Evolutionary conservation across 2,329 filamentous ascomycete species (phyloP), one percentile per base, ranked within the genome.

Genomic region (Arthrobotrys iridis): DNA sequence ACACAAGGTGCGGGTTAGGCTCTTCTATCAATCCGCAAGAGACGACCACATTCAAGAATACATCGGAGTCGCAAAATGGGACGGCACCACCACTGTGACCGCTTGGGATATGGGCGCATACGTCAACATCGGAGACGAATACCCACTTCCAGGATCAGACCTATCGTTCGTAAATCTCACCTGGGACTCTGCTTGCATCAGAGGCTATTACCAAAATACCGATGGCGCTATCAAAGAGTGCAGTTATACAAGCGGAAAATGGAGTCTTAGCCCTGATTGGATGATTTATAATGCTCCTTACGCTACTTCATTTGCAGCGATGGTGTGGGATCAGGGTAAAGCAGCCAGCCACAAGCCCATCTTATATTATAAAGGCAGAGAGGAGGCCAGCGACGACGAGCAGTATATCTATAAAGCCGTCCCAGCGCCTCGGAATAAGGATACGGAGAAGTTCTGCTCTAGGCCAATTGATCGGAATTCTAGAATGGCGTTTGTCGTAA

Each of bases 41-140:
- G 50, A 55, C 30, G 35, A 43, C 62, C 33, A 22, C 13, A 33
- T 65, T 46, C 45, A 50, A 40, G 33, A 43, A 37, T 11, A 43
- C 15, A 10, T 7, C 18, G 35, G 62, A 30, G 4, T 22, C 5
- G 30, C 28, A 43, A 40, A 43, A 18, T 43, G 46, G 46, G 30
- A 55, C 45, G 24, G 35, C 33, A 13, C 1, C 4, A 28, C 11
- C 24, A 18, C 35, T 10, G 35, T 40, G 3, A 30, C 28, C 7
- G 24, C 30, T 11, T 55, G 50, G 50, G 11, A 11, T 1, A 55
- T 35, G 50, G 50, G 50, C 8, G 50, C 30, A 4, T 22, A 6
- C 8, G 18, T 55, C 50, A 22, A n/a, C 15, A 35, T 37, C 35
- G 30, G 30, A 45, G 4, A 18, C 30, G 48, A 28, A 18, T 11